These are phyloP conservation scores for Pseudomassariella vexata DNA, from an alignment of 2,329 filamentous ascomycete species.

Conservation along the genomic window DNA sequence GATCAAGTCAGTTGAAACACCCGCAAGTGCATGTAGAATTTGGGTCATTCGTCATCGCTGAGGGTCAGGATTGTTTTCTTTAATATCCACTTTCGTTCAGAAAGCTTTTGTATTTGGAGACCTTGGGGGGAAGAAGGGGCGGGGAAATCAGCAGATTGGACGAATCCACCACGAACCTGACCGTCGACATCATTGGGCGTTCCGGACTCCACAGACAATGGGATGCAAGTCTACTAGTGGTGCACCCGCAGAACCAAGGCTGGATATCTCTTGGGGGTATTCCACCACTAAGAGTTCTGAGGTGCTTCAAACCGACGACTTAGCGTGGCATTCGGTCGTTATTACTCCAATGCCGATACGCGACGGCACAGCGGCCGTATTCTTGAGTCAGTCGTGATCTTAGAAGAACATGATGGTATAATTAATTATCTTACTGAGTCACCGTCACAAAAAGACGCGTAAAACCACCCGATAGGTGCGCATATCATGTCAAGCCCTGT, in stretches of 20 bases:
- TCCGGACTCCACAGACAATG: too few species aligned
- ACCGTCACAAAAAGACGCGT: neutral
- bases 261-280: too few species aligned
- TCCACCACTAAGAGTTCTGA: too few species aligned
- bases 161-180: conserved; percentile 19
- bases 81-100: conserved; percentile 27
- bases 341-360: too few species aligned
- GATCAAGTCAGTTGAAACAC: conserved; percentile 28
- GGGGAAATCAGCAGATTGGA: conserved; percentile 21
- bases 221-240: too few species aligned
- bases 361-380: too few species aligned
- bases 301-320: too few species aligned
- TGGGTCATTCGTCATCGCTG: conserved; percentile 21
- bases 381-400: too few species aligned
- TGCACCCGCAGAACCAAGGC: too few species aligned
- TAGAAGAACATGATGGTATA: too few species aligned
- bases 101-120: conserved; percentile 20
- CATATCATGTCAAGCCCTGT: conserved; percentile 2
- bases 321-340: too few species aligned
- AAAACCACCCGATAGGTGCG: conserved; percentile 2
- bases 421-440: too few species aligned
- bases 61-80: conserved; percentile 25
- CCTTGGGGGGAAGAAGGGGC: conserved; percentile 11
- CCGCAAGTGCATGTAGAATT: conserved; percentile 19
- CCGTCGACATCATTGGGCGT: conserved; percentile 23